Percentiles rank a stretch among this genome's conserved stretches.
phyloP scores from a whole-genome alignment of 1,284 basidiomycete species.

The Moniliella sp. region DNA sequence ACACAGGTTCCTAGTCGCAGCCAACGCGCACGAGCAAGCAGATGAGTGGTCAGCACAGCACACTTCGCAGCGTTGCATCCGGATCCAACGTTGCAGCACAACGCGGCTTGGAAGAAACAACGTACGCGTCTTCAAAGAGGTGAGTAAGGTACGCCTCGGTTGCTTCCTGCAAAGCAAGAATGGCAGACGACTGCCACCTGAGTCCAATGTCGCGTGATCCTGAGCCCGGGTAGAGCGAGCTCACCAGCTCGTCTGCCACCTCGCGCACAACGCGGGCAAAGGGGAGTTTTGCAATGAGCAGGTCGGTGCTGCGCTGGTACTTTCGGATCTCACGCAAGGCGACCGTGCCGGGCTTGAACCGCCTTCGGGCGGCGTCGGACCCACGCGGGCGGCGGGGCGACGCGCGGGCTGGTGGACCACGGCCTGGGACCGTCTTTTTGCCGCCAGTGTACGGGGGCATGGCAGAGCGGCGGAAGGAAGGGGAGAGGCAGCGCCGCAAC shows the following conservation, averaged over 20 bases:
- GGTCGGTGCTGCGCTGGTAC: conserved; percentile 30
- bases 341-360: conserved; percentile 28
- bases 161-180: conserved; percentile 31
- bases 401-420: too few relatives aligned
- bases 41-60: not conserved
- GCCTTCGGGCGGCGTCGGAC: too few relatives aligned
- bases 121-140: conserved; percentile 31
- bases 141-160: conserved; percentile 31
- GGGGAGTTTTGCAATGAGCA: conserved; percentile 28
- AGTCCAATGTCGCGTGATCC: conserved; percentile 20
- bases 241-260: conserved; percentile 29
- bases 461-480: too few relatives aligned
- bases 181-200: conserved; percentile 31
- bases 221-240: conserved; percentile 12
- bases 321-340: conserved; percentile 30
- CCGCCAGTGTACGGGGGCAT: too few relatives aligned
- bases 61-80: not conserved
- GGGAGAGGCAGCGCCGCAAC: too few relatives aligned
- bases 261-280: conserved; percentile 31
- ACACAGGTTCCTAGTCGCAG: conserved; percentile 22
- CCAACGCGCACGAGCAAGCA: not conserved
- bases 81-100: not conserved
- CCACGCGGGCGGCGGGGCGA: too few relatives aligned
- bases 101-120: not conserved
- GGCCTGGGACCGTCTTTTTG: too few relatives aligned